phyloP scores from a whole-genome alignment of 2,329 filamentous ascomycete species.

The Phyllosticta ampelicida region DNA sequence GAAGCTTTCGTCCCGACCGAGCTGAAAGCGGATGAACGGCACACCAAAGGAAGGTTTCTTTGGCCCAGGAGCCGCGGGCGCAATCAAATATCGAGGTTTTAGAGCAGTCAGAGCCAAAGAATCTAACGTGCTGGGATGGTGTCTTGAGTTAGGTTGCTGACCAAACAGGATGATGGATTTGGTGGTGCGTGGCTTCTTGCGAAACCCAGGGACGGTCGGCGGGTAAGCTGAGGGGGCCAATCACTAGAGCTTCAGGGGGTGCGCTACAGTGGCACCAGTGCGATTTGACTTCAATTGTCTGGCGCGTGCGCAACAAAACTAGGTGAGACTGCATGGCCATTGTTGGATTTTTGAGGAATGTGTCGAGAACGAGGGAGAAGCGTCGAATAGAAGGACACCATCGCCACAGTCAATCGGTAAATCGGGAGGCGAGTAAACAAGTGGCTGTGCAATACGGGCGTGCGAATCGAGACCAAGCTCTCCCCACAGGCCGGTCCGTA shows the following conservation, averaged over 20 bases:
- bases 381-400: background rate
- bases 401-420: background rate
- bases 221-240: background rate
- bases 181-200: background rate
- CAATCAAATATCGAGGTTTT: background rate
- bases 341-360: background rate
- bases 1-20: too few relatives aligned
- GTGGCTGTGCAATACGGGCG: background rate
- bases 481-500: background rate
- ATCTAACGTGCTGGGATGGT: background rate
- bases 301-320: background rate
- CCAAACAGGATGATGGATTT: background rate
- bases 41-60: background rate
- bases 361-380: background rate
- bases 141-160: background rate
- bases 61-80: background rate
- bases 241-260: background rate
- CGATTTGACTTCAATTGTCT: background rate
- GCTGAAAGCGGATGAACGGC: background rate
- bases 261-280: background rate
- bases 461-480: background rate
- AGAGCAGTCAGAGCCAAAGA: background rate
- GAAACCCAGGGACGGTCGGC: background rate
- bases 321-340: background rate
- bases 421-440: too few relatives aligned